Evolutionary conservation across 2,329 filamentous ascomycete species (phyloP).

Genomic region (Xylariales sp.): DNA sequence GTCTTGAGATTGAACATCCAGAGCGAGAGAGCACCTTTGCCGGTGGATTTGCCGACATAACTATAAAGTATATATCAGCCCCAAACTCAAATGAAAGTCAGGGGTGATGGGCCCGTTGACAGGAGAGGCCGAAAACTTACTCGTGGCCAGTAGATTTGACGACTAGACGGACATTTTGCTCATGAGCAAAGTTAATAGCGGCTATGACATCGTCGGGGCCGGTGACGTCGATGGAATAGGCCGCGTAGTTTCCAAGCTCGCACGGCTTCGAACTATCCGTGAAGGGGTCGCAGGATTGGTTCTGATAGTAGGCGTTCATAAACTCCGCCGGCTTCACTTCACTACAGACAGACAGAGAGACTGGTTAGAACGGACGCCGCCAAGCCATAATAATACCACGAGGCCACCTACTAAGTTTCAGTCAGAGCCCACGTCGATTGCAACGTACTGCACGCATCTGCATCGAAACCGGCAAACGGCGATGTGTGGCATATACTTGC

Average conservation of each 20-base stretch:
- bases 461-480: neutral
- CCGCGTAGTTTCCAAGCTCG: conserved; percentile 57
- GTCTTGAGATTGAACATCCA: conserved; percentile 53
- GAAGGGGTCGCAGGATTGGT: conserved; percentile 26
- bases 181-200: conserved; percentile 32
- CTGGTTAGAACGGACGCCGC: too few relatives aligned
- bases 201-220: conserved; percentile 47
- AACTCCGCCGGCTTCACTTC: conserved; percentile 19
- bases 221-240: conserved; percentile 54
- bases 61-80: neutral
- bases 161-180: conserved; percentile 35
- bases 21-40: conserved; percentile 34
- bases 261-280: conserved; percentile 46
- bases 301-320: conserved; percentile 24
- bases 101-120: too few relatives aligned
- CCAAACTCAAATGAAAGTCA: neutral
- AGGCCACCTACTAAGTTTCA: neutral
- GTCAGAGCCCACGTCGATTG: neutral
- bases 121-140: conserved; percentile 26
- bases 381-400: too few relatives aligned
- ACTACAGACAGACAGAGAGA: neutral
- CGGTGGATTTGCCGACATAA: conserved; percentile 19
- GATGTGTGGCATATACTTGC: conserved; percentile 14
- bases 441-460: conserved; percentile 2
- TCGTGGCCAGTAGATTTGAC: conserved; percentile 40